Conservation (phyloP, 352 stramenopile species). For the Globisporangium nunn region DNA sequence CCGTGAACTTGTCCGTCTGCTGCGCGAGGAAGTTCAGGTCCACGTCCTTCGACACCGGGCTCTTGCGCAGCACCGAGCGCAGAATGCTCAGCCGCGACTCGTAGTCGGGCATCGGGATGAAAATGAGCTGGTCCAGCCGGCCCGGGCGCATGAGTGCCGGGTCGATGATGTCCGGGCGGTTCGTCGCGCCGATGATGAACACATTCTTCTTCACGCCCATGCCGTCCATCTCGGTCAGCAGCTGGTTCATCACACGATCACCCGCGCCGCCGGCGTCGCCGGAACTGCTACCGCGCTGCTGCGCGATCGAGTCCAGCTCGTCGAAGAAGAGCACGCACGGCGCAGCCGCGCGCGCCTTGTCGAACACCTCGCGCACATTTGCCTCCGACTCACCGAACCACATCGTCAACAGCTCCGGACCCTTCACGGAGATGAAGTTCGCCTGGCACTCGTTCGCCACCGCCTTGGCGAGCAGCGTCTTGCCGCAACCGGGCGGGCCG, state of each 20-base stretch:
- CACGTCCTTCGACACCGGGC: constrained; percentile 96
- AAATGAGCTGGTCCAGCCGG: constrained; percentile 93
- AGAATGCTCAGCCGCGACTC: constrained; percentile 95
- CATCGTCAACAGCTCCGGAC: constrained; percentile 99
- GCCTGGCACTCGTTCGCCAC: constrained; percentile 99
- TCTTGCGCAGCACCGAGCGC: constrained; percentile 95
- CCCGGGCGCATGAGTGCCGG: constrained; percentile 95
- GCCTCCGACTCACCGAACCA: constrained; percentile 99
- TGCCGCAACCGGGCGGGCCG: constrained; percentile 98
- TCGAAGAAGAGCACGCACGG: constrained; percentile 99
- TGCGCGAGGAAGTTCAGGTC: constrained; percentile 96
- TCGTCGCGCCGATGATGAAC: constrained; percentile 96
- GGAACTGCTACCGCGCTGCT: constrained; percentile 91
- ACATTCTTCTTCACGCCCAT: constrained; percentile 99
- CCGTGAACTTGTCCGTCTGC: constrained; percentile 98
- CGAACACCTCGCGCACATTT: constrained; percentile 98
- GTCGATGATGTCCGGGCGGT: constrained; percentile 97
- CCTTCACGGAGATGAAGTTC: constrained; percentile 99
- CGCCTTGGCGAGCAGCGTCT: constrained; percentile 99
- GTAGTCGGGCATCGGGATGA: constrained; percentile 97
- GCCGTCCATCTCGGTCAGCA: constrained; percentile 99
- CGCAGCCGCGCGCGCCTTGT: constrained; percentile 96
- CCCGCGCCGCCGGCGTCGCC: constrained; percentile 96
- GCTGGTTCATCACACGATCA: constrained; percentile 99
- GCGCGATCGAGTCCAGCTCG: constrained; percentile 99